A percentile compares a stretch with the other conserved stretches of the same genome.
phyloP scores from a whole-genome alignment of 805 yeast genomes.

The Priceomyces medius region DNA sequence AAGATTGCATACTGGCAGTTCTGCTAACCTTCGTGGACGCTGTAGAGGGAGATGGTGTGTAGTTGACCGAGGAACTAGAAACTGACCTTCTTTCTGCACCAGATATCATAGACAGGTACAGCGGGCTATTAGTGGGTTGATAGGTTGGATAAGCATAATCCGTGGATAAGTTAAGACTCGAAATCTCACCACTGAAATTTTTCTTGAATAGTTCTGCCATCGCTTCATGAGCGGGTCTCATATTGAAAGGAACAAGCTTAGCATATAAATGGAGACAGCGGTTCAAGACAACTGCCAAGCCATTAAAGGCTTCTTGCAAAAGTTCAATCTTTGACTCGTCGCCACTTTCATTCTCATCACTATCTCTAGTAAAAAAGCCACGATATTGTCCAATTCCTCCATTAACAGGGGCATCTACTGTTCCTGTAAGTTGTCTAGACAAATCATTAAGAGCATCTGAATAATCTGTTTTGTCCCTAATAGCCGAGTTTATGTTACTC shows the following conservation, averaged over 20 bases:
- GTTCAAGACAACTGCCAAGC: slow-evolving; percentile 62
- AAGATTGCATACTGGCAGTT: slow-evolving; percentile 5
- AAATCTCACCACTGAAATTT: slow-evolving; percentile 70
- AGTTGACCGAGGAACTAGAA: slow-evolving; percentile 4
- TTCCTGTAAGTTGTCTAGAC: slow-evolving; percentile 73
- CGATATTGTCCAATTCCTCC: slow-evolving; percentile 89
- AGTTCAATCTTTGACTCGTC: slow-evolving; percentile 29
- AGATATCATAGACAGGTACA: slow-evolving; percentile 12
- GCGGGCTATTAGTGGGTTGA: slow-evolving; percentile 18
- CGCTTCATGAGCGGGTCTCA: slow-evolving; percentile 66
- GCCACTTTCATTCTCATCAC: slow-evolving; percentile 25
- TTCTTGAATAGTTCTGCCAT: slow-evolving; percentile 60
- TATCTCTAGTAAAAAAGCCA: slow-evolving; percentile 53
- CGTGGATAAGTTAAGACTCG: slow-evolving; percentile 34
- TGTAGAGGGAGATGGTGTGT: slow-evolving; percentile 7
- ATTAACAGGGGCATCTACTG: slow-evolving; percentile 89
- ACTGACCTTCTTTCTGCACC: slow-evolving; percentile 6
- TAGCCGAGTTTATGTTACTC: slow-evolving; percentile 51
- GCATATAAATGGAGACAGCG: slow-evolving; percentile 71
- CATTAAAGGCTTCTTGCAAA: slow-evolving; percentile 57
- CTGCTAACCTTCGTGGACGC: slow-evolving; percentile 7
- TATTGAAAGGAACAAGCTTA: slow-evolving; percentile 51
- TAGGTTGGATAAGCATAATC: slow-evolving; percentile 29
- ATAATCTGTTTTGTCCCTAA: slow-evolving; percentile 50
- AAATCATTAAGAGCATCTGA: slow-evolving; percentile 57